phyloP scores from a whole-genome alignment of 1,284 basidiomycete genomes.

The Kalmanozyma brasiliensis region DNA sequence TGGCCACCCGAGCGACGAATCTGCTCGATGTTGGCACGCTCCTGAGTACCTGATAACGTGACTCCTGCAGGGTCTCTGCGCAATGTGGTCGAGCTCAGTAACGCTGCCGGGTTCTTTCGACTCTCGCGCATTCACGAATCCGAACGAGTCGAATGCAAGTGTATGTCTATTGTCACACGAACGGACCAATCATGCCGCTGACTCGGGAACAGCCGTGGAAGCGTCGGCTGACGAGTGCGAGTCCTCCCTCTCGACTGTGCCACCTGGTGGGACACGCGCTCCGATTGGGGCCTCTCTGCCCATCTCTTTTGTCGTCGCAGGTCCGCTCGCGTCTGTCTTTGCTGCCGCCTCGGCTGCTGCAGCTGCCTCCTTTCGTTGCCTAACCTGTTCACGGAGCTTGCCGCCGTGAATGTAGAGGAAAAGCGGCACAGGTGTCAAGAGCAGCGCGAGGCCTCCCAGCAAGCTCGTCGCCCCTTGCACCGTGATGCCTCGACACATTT shows the following conservation, averaged over 20 bases:
- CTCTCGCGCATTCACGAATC: no score
- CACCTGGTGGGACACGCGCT: constrained; percentile 22
- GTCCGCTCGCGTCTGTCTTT: neutral
- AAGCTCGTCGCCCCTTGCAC: constrained; percentile 38
- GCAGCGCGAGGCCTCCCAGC: constrained; percentile 29
- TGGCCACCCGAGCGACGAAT: no score
- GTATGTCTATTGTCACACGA: no score
- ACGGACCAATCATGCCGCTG: neutral
- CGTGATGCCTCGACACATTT: constrained; percentile 36
- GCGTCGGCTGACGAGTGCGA: constrained; percentile 13
- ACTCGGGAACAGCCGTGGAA: constrained; percentile 1
- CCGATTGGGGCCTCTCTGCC: constrained; percentile 3
- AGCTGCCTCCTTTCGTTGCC: constrained; percentile 25
- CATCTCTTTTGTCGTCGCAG: neutral
- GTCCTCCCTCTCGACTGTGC: neutral
- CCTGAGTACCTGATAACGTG: no score
- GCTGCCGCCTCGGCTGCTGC: constrained; percentile 19
- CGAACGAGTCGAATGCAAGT: no score
- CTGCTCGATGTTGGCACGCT: no score
- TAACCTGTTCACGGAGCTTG: constrained; percentile 28
- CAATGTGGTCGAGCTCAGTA: no score
- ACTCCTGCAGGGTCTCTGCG: no score
- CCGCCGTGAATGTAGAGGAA: constrained; percentile 36
- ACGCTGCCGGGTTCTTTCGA: no score
- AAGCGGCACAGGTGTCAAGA: constrained; percentile 37